A percentile compares a stretch with the other conserved stretches of the same genome.
These are phyloP conservation scores for Millerago galiae DNA, from an alignment of 805 yeast species.

Conservation along the genomic window DNA sequence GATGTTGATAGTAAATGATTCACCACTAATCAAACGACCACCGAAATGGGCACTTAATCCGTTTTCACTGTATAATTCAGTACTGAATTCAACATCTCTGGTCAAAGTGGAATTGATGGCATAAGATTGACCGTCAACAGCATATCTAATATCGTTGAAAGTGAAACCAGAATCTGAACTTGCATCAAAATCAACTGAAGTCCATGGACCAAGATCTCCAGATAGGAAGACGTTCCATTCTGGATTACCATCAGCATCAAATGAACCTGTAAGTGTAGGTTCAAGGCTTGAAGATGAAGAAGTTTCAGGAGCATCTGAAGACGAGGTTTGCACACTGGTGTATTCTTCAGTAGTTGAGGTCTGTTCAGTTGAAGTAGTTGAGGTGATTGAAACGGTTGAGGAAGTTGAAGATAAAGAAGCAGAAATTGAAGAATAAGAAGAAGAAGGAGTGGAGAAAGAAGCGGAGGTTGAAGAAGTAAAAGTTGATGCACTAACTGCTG, in stretches of 20 bases:
- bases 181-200: constrained; percentile 1
- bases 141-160: background rate
- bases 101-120: background rate
- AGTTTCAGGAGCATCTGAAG: background rate
- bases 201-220: constrained; percentile 5
- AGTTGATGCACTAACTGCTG: no score
- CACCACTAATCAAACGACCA: constrained; percentile 2
- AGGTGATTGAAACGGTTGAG: background rate
- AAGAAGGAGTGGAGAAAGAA: background rate
- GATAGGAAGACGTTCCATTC: constrained; percentile 3
- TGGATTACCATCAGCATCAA: background rate
- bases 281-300: background rate
- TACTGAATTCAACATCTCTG: background rate
- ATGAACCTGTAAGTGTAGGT: background rate
- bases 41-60: constrained; percentile 1
- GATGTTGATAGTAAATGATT: background rate
- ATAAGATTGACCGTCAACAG: background rate
- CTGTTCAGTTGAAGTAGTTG: background rate
- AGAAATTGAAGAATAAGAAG: background rate
- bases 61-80: background rate
- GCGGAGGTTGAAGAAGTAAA: background rate
- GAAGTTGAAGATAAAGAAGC: background rate
- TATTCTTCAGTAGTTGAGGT: background rate
- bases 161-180: background rate
- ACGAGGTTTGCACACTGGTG: background rate